These are phyloP conservation scores for Gomphus bonarii DNA, from an alignment of 1,284 basidiomycete species.

Conservation along the genomic window DNA sequence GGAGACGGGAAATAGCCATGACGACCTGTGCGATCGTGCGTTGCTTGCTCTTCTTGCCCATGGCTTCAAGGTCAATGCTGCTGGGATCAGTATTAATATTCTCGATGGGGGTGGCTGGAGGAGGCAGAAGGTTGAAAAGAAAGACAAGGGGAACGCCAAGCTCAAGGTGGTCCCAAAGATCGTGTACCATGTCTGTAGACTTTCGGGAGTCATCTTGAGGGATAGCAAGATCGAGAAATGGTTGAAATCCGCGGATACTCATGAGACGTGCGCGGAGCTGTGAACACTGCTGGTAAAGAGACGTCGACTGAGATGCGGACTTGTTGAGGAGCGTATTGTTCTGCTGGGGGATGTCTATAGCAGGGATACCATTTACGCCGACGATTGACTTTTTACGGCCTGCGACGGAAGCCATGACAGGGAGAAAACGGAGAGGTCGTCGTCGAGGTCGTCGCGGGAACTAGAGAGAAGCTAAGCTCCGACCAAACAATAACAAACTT, in stretches of 20 bases:
- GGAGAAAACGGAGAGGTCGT: slow-evolving; percentile 10
- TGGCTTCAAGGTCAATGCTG: slow-evolving; percentile 28
- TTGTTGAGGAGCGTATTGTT: slow-evolving; percentile 81
- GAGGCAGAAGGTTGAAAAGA: slow-evolving; percentile 86
- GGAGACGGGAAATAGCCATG: slow-evolving; percentile 31
- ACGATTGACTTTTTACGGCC: slow-evolving; percentile 77
- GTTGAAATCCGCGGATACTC: slow-evolving; percentile 60
- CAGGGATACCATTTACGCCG: slow-evolving; percentile 44
- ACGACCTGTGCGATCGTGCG: slow-evolving; percentile 71
- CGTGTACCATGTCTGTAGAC: slow-evolving; percentile 80
- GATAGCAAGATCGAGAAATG: slow-evolving; percentile 55
- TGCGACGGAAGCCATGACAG: slow-evolving; percentile 54
- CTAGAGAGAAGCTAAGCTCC: background rate
- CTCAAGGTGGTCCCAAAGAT: slow-evolving; percentile 90
- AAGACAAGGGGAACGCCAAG: slow-evolving; percentile 91
- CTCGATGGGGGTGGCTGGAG: slow-evolving; percentile 50
- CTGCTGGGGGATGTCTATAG: slow-evolving; percentile 63
- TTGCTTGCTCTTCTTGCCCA: slow-evolving; percentile 58
- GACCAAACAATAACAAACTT: slow-evolving; percentile 1
- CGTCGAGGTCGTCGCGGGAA: slow-evolving; percentile 3
- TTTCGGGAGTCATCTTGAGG: slow-evolving; percentile 48
- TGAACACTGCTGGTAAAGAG: slow-evolving; percentile 83
- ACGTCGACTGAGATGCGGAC: slow-evolving; percentile 68
- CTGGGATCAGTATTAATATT: slow-evolving; percentile 57
- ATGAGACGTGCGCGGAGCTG: slow-evolving; percentile 62